These are phyloP conservation scores for Knufia fluminis DNA, from an alignment of 2,329 filamentous ascomycete genomes.

Conservation along the genomic window DNA sequence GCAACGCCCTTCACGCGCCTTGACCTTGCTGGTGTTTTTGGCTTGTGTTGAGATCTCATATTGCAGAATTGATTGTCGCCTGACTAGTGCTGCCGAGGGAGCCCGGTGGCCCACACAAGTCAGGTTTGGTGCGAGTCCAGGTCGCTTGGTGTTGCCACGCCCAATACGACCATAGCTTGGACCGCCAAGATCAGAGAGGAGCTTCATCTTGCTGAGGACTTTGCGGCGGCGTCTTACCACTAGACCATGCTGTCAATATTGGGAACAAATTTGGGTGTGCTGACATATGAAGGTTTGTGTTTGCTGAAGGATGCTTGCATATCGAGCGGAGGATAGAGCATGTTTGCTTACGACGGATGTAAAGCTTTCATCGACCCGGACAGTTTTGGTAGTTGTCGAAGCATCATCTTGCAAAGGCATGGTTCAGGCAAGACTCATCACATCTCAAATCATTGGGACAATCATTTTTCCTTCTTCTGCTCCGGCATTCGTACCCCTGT, in stretches of 20 bases:
- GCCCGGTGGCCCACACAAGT: no score
- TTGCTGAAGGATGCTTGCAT: neutral
- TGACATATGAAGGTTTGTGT: neutral
- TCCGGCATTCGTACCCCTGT: constrained; percentile 45
- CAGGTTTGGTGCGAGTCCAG: neutral
- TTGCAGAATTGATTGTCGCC: no score
- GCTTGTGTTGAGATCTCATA: no score
- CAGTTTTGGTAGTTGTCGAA: neutral
- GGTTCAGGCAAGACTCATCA: neutral
- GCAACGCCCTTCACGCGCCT: no score
- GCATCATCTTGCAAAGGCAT: neutral
- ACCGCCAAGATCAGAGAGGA: neutral
- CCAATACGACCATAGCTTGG: neutral
- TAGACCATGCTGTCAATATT: neutral
- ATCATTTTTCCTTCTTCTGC: constrained; percentile 38
- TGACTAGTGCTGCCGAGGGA: no score
- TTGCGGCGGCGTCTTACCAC: neutral
- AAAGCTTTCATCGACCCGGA: no score
- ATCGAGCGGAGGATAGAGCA: no score
- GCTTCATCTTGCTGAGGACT: neutral
- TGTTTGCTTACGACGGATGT: no score
- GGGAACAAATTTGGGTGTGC: neutral
- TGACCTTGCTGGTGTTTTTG: no score
- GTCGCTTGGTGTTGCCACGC: no score
- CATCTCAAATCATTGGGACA: neutral